These are phyloP conservation scores for Mortierella sp. DNA, from an alignment of 371 early-diverging fungal genomes.

Conservation along the genomic window DNA sequence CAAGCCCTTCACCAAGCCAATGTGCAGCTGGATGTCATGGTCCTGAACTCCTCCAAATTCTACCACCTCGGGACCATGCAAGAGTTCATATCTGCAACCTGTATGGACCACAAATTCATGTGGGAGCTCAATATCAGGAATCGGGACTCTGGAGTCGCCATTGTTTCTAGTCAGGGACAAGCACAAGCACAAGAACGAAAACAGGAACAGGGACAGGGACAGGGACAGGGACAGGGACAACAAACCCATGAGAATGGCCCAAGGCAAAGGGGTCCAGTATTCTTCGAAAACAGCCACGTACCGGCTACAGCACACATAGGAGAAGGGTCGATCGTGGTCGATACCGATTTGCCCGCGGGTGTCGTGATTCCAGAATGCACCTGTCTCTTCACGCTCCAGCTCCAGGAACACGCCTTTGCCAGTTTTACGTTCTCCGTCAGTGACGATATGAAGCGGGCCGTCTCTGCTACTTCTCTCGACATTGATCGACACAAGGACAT, in stretches of 20 bases:
- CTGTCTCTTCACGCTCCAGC: constrained; percentile 46
- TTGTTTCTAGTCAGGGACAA: background rate
- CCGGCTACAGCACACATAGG: constrained; percentile 1
- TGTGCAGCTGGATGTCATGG: constrained; percentile 43
- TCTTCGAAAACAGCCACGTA: constrained; percentile 30
- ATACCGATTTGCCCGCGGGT: constrained; percentile 15
- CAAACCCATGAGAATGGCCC: no score
- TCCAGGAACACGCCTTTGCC: constrained; percentile 39
- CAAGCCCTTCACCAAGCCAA: constrained; percentile 23
- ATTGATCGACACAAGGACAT: background rate
- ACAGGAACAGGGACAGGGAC: background rate
- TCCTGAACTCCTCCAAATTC: constrained; percentile 59
- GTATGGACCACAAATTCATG: constrained; percentile 41
- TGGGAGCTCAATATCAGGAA: constrained; percentile 37
- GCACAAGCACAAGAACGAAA: background rate
- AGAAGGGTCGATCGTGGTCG: constrained; percentile 24
- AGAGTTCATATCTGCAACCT: constrained; percentile 43
- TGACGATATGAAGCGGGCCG: constrained; percentile 53
- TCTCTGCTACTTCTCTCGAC: background rate
- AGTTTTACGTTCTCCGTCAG: constrained; percentile 54
- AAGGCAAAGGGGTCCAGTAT: no score
- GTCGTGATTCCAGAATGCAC: constrained; percentile 16
- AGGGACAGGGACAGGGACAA: background rate
- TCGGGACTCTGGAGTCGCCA: constrained; percentile 1
- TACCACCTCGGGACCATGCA: constrained; percentile 59